phyloP scores from a whole-genome alignment of 2,329 filamentous ascomycete genomes.

The Botryotinia calthae region DNA sequence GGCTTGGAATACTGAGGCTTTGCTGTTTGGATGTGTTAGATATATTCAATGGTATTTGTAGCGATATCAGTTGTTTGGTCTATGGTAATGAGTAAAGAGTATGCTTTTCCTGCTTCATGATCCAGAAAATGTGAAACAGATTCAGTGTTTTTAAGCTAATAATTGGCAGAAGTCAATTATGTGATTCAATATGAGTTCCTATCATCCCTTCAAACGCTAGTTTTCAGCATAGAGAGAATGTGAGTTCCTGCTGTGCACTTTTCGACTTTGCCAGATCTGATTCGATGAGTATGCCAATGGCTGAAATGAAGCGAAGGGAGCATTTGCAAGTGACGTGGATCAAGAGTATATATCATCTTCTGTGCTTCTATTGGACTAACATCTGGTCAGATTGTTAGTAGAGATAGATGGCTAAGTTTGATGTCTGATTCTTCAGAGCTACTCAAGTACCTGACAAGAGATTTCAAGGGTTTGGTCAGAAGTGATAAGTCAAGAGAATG shows the following conservation, averaged over 20 bases:
- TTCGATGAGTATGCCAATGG: neutral
- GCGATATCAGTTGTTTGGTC: neutral
- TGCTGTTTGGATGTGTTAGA: neutral
- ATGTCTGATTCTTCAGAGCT: neutral
- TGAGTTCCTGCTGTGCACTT: neutral
- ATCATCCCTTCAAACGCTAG: neutral
- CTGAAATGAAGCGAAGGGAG: neutral
- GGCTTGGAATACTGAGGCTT: neutral
- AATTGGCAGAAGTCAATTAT: neutral
- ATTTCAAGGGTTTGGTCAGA: neutral
- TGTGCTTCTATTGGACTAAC: neutral
- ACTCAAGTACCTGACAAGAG: neutral
- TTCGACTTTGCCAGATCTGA: neutral
- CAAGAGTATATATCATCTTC: neutral
- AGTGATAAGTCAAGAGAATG: neutral
- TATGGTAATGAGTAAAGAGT: neutral
- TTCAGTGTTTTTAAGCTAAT: neutral
- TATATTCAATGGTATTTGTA: neutral
- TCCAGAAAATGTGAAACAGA: neutral
- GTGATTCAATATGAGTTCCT: neutral
- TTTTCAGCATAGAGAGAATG: neutral
- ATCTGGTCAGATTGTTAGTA: neutral
- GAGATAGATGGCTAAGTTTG: neutral
- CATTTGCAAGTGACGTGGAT: neutral
- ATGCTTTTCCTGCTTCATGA: neutral